phyloP scores from a whole-genome alignment of 192 early-diverging fungal genomes.

The Backusella mclennaniae region DNA sequence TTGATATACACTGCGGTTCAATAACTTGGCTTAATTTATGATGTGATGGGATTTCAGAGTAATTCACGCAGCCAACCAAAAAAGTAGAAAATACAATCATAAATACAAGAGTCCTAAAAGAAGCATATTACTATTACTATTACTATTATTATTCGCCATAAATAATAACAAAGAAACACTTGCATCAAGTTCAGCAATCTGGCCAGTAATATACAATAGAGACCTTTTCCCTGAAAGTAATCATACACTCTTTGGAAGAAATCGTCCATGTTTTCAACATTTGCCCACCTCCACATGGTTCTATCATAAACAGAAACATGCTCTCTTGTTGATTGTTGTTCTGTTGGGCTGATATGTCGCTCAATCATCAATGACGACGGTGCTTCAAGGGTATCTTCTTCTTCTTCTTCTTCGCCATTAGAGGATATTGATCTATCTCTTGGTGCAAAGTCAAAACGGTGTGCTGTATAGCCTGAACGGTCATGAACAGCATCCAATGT shows the following conservation, averaged over 20 bases:
- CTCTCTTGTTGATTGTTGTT: constrained; percentile 32
- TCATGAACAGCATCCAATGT: neutral
- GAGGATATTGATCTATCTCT: neutral
- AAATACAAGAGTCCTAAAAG: constrained; percentile 75
- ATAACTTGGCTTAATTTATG: constrained; percentile 76
- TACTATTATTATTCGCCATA: neutral
- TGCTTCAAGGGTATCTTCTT: constrained; percentile 6
- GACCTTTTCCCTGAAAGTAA: constrained; percentile 90
- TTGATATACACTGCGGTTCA: constrained; percentile 68
- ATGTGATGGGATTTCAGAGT: constrained; percentile 69
- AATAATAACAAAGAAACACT: constrained; percentile 31
- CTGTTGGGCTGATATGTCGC: neutral
- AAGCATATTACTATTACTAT: neutral
- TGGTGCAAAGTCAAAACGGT: neutral
- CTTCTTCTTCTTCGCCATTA: neutral
- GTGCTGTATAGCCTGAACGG: neutral
- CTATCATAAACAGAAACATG: constrained; percentile 53
- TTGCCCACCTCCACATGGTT: constrained; percentile 79
- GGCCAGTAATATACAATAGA: constrained; percentile 77
- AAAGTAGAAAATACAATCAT: constrained; percentile 88
- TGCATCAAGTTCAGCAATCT: constrained; percentile 77
- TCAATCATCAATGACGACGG: constrained; percentile 4
- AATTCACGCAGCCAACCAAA: constrained; percentile 88
- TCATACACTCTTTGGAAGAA: constrained; percentile 79
- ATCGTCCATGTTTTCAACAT: constrained; percentile 82